A percentile compares a stretch with the other conserved stretches of the same genome.
phyloP scores from a whole-genome alignment of 169 alveolate species.

The Theileria parva region DNA sequence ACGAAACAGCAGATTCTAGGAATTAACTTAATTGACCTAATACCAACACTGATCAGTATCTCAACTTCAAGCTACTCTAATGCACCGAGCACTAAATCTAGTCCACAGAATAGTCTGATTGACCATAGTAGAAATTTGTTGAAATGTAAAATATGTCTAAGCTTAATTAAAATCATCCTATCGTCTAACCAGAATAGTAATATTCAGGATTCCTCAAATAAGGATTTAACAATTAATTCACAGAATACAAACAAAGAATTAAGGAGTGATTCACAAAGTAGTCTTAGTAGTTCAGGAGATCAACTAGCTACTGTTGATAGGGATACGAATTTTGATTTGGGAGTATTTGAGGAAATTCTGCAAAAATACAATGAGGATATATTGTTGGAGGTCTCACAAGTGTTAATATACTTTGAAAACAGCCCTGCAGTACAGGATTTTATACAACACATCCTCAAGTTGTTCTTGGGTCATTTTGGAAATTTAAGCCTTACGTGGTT shows the following conservation, averaged over 20 bases:
- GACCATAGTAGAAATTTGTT: conserved; percentile 12
- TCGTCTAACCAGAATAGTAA: conserved; percentile 18
- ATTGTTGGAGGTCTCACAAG: conserved; percentile 52
- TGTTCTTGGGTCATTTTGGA: conserved; percentile 52
- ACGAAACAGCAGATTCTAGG: conserved; percentile 29
- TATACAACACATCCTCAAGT: conserved; percentile 12
- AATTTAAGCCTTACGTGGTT: conserved; percentile 45
- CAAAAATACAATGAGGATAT: conserved; percentile 19
- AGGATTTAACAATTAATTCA: not conserved
- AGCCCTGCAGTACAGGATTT: conserved; percentile 23
- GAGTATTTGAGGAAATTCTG: conserved; percentile 25
- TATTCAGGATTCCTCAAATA: not conserved
- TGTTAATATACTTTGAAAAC: conserved; percentile 24
- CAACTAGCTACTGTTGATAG: conserved; percentile 4
- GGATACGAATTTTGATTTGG: conserved; percentile 34
- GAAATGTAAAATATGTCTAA: conserved; percentile 32
- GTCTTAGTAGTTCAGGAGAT: not conserved
- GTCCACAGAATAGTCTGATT: not conserved
- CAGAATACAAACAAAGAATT: conserved; percentile 17
- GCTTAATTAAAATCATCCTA: conserved; percentile 35
- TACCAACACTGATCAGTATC: conserved; percentile 43
- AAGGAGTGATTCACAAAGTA: not conserved
- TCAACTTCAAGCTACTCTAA: conserved; percentile 47
- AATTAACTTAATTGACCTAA: conserved; percentile 22
- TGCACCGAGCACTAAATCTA: not conserved